Evolutionary conservation across 202 grass and related monocot species (phyloP).

Genomic region (Cymbopogon flexuosus): DNA sequence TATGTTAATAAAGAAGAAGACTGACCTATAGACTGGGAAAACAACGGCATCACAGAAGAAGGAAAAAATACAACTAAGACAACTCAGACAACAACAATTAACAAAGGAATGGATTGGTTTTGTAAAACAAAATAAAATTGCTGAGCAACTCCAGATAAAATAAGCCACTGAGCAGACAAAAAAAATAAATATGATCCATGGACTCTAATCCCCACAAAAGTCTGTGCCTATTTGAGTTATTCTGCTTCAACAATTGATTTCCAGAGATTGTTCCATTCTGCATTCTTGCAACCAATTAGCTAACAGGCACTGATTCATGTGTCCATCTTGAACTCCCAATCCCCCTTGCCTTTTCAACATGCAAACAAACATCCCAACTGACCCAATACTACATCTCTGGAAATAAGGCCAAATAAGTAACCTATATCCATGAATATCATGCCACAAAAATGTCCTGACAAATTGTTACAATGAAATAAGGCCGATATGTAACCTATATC

Average conservation of each 20-base stretch:
- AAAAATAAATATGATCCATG: background rate
- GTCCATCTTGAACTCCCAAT: background rate
- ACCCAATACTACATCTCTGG: background rate
- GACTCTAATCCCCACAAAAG: background rate
- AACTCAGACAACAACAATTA: background rate
- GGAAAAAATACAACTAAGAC: background rate
- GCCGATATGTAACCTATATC: background rate
- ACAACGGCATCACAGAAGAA: background rate
- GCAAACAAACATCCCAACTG: background rate
- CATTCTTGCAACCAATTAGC: background rate
- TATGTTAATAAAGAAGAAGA: background rate
- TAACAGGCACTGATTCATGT: background rate
- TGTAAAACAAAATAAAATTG: background rate
- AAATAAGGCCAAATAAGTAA: too few relatives aligned
- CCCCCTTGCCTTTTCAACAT: background rate
- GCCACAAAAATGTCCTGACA: background rate
- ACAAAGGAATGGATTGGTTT: background rate
- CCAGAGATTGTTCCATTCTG: background rate
- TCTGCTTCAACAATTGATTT: background rate
- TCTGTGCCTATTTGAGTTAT: background rate
- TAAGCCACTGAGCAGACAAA: background rate
- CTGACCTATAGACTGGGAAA: background rate
- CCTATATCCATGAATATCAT: background rate
- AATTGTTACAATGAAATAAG: background rate
- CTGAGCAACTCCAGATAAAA: background rate